These are phyloP conservation scores for Plantago ovata DNA, from an alignment of 257 asterid genomes.

Conservation along the genomic window DNA sequence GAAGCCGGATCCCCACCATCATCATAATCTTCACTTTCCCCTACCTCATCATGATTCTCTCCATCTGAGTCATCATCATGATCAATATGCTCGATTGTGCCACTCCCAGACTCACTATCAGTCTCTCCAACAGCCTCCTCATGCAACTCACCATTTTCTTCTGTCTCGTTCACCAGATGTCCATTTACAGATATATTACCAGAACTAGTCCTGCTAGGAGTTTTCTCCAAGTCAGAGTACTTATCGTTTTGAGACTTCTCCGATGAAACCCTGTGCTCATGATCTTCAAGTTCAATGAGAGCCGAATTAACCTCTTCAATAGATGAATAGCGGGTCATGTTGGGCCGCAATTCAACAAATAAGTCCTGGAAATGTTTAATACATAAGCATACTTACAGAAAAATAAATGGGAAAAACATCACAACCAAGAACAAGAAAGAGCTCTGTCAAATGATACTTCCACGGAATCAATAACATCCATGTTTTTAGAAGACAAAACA, in stretches of 20 bases:
- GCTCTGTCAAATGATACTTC: too few relatives aligned
- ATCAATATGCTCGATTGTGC: conserved; percentile 53
- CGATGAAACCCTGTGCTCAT: conserved; percentile 60
- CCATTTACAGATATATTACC: conserved; percentile 53
- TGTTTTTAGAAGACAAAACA: too few relatives aligned
- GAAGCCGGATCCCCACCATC: conserved; percentile 68
- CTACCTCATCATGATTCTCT: conserved; percentile 61
- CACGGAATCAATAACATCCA: too few relatives aligned
- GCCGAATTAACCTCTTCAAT: conserved; percentile 81
- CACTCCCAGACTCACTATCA: conserved; percentile 93
- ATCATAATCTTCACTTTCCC: conserved; percentile 70
- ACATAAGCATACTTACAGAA: conserved; percentile 25
- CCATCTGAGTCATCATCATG: conserved; percentile 72
- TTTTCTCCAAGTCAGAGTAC: conserved; percentile 46
- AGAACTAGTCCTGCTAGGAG: conserved; percentile 47
- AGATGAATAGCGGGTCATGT: conserved; percentile 79
- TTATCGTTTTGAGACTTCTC: conserved; percentile 70
- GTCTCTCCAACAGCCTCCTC: conserved; percentile 57
- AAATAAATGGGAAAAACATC: conserved; percentile 3
- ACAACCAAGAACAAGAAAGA: not conserved
- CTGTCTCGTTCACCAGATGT: conserved; percentile 46
- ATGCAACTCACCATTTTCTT: conserved; percentile 68
- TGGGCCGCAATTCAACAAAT: conserved; percentile 89
- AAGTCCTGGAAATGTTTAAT: conserved; percentile 60
- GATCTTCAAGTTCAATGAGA: conserved; percentile 78